Base-by-base conservation (phyloP, 176 grass and related monocot species). In the Eleusine indica region DNA sequence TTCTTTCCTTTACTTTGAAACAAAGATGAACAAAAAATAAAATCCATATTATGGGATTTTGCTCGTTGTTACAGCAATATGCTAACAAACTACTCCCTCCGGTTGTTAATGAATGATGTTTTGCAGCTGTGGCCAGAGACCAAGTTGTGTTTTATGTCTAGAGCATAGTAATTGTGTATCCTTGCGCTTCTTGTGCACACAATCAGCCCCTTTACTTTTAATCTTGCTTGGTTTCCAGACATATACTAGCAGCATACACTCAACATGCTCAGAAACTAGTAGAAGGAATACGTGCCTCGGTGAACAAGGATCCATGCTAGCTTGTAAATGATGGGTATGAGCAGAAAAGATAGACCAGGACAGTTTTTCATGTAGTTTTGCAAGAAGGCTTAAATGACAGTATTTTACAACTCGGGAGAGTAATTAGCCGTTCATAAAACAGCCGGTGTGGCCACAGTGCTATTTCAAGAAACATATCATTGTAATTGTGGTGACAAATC, bases 1-100 rank as follows among this genome's bases (percentile, higher is more conserved):
- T 80, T 64, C 53, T 76, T 25, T 82, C 53, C 35, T 32, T 67
- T 70, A n/a, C 18, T 66, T 49, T 38, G 19, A 65, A 67, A 47
- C 49, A 49, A 68, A 46, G 66, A 43, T 17, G 5, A 32, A 76
- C 53, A 57, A 1, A 0, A 21, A 13, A 5, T 13, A 18, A 57
- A 56, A 61, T 56, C 49, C 1, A 71, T 3, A 41, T 0, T 66
- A 30, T n/a, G 41, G 2, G 1, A 10, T 43, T 71, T 64, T 42
- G 42, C 9, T 42, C 18, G 80, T 85, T 43, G 69, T 41, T 74
- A 51, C 29, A 68, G 41, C 30, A 16, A 61, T 19, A 25, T 21
- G 51, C 9, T 71, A 63, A 62, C 9, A 58, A 21, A 19, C 17
- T 17, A 52, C 49, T 52, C 49, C 12, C 49, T 17, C 3, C 16